Conservation (phyloP, 208 protist species). For the Crithidia thermophila region DNA sequence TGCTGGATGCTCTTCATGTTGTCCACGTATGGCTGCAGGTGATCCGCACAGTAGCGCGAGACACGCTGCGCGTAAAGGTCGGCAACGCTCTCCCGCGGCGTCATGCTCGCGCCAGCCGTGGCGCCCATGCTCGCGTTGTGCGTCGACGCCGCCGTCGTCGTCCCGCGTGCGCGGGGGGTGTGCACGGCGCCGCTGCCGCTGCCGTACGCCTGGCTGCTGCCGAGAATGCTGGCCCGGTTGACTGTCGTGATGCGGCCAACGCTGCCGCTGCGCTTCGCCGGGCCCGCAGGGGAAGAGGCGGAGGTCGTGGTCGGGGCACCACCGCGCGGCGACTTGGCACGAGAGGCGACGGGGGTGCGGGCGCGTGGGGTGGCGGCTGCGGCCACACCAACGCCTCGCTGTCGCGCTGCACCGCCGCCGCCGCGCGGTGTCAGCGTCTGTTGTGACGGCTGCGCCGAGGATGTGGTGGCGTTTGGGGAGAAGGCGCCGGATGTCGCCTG, state of each 20-base stretch:
- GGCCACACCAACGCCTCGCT: slow-evolving; percentile 14
- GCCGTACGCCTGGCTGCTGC: slow-evolving; percentile 13
- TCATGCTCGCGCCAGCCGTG: not conserved
- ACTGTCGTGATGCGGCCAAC: slow-evolving; percentile 34
- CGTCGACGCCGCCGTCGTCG: not conserved
- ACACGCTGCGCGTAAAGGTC: slow-evolving; percentile 43
- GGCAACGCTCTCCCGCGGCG: slow-evolving; percentile 2
- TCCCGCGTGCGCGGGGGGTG: slow-evolving; percentile 11
- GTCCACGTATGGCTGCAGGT: slow-evolving; percentile 50
- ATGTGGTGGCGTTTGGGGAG: slow-evolving; percentile 8
- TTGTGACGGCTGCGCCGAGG: slow-evolving; percentile 2
- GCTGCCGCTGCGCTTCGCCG: slow-evolving; percentile 43
- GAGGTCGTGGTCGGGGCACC: not conserved
- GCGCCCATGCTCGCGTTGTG: not conserved
- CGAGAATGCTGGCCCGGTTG: slow-evolving; percentile 35
- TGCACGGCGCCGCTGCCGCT: not conserved
- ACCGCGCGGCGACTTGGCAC: slow-evolving; percentile 15
- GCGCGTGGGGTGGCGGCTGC: slow-evolving; percentile 12
- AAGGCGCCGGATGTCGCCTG: not conserved
- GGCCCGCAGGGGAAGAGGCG: not conserved
- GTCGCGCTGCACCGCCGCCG: not conserved
- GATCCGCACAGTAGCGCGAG: slow-evolving; percentile 56
- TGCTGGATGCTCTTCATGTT: slow-evolving; percentile 57
- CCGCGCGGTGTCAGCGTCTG: slow-evolving; percentile 5
- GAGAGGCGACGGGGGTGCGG: slow-evolving; percentile 7